phyloP scores from a whole-genome alignment of 257 asterid species.

The Nicotiana obtusifolia region DNA sequence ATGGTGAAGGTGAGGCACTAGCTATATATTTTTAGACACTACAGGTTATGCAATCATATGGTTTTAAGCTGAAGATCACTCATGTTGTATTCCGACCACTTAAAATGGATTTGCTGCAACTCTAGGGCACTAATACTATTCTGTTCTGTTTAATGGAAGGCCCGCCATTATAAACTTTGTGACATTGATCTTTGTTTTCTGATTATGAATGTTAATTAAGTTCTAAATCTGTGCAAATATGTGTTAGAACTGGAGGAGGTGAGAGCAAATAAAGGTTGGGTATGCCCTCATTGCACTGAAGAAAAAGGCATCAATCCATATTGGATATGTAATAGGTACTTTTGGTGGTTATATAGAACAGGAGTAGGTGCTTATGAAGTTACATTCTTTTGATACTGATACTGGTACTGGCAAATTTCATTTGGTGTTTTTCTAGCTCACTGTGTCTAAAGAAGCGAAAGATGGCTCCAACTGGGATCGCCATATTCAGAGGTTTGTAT shows the following conservation, averaged over 20 bases:
- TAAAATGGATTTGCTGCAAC: background rate
- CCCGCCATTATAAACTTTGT: background rate
- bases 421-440: constrained; percentile 44
- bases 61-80: background rate
- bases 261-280: constrained; percentile 55
- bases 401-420: background rate
- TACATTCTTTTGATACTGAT: background rate
- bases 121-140: background rate
- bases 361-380: background rate
- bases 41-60: background rate
- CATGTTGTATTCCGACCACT: background rate
- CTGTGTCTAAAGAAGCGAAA: constrained; percentile 62
- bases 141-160: background rate
- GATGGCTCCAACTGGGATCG: constrained; percentile 77
- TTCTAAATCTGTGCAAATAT: background rate
- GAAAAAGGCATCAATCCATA: constrained; percentile 58
- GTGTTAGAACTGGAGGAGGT: constrained; percentile 71
- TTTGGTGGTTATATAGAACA: background rate
- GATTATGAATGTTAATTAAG: background rate
- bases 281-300: constrained; percentile 74
- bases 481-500: constrained; percentile 63
- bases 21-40: background rate
- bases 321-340: constrained; percentile 92
- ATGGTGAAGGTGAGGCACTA: constrained; percentile 80
- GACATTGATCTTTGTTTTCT: background rate